These are phyloP conservation scores for Cyclostephanos invisitatus DNA, from an alignment of 108 stramenopile species.

Conservation along the genomic window DNA sequence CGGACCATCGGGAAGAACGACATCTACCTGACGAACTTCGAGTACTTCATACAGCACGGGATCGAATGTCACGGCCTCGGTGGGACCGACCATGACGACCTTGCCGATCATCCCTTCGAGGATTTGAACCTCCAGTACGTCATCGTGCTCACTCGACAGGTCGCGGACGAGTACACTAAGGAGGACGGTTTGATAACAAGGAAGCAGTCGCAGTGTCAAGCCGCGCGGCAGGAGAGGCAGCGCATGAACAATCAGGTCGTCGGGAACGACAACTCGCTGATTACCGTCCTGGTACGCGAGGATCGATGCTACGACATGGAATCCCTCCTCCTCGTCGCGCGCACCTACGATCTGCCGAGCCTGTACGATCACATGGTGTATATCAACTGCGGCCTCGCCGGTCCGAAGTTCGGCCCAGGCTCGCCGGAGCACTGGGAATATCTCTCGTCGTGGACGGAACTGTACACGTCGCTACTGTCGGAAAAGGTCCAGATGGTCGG, in stretches of 20 bases:
- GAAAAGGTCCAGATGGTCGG: conserved; percentile 48
- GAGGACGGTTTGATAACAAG: conserved; percentile 34
- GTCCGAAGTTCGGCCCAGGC: conserved; percentile 48
- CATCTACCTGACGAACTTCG: conserved; percentile 54
- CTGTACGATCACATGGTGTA: conserved; percentile 58
- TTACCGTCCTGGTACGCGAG: conserved; percentile 41
- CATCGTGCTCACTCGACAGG: conserved; percentile 44
- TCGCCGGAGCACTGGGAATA: conserved; percentile 22
- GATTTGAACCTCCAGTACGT: conserved; percentile 39
- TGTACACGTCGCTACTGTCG: conserved; percentile 44
- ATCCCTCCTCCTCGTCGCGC: conserved; percentile 35
- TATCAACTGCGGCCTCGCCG: conserved; percentile 56
- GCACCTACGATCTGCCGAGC: conserved; percentile 16
- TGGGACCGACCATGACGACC: conserved; percentile 16
- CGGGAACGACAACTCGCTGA: conserved; percentile 18
- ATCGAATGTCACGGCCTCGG: conserved; percentile 47
- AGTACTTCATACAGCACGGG: conserved; percentile 54
- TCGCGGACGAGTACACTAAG: conserved; percentile 39
- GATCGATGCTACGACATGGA: conserved; percentile 62
- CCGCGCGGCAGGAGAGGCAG: conserved; percentile 12
- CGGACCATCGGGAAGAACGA: conserved; percentile 53
- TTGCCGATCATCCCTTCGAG: background rate
- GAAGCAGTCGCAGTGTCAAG: conserved; percentile 30
- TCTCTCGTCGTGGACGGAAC: conserved; percentile 37
- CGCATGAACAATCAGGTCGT: conserved; percentile 6